Conservation (phyloP, 2,329 filamentous ascomycete species). For the Parasarocladium wereldwijsianum region DNA sequence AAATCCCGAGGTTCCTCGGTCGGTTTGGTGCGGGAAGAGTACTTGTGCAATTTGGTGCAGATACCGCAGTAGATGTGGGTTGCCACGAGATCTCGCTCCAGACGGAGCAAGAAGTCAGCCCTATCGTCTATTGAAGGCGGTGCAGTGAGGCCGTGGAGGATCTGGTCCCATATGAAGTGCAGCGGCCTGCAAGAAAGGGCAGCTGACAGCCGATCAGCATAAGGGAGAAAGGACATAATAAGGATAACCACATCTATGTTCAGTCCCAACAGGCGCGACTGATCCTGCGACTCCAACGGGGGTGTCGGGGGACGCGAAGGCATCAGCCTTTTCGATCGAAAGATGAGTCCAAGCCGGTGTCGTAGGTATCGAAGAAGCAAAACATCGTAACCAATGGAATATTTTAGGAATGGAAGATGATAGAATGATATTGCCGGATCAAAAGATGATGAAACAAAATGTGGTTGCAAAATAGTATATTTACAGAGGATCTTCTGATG, state of each 20-base stretch:
- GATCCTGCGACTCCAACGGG: not conserved
- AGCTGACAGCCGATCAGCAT: conserved; percentile 1
- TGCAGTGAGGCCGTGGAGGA: conserved; percentile 2
- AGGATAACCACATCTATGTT: conserved; percentile 2
- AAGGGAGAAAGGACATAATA: conserved; percentile 3
- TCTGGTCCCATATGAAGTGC: conserved; percentile 1
- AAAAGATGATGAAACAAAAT: conserved; percentile 1
- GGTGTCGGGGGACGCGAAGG: conserved; percentile 2
- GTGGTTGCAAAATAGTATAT: not conserved
- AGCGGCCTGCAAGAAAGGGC: conserved; percentile 2
- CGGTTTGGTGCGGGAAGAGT: conserved; percentile 2
- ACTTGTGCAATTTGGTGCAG: conserved; percentile 1
- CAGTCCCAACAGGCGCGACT: conserved; percentile 1
- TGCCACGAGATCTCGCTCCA: conserved; percentile 3
- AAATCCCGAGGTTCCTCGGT: not conserved
- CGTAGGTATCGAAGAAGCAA: conserved; percentile 2
- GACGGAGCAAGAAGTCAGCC: conserved; percentile 1
- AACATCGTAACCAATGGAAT: conserved; percentile 1
- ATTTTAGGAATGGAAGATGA: not conserved
- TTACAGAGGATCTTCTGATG: conserved; percentile 1
- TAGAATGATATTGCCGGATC: not conserved
- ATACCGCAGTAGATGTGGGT: conserved; percentile 2
- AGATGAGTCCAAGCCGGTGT: not conserved
- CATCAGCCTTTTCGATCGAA: conserved; percentile 1
- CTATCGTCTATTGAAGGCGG: conserved; percentile 1